Base-by-base conservation (phyloP, 768 basidiomycete genomes). In the Russula virescens region DNA sequence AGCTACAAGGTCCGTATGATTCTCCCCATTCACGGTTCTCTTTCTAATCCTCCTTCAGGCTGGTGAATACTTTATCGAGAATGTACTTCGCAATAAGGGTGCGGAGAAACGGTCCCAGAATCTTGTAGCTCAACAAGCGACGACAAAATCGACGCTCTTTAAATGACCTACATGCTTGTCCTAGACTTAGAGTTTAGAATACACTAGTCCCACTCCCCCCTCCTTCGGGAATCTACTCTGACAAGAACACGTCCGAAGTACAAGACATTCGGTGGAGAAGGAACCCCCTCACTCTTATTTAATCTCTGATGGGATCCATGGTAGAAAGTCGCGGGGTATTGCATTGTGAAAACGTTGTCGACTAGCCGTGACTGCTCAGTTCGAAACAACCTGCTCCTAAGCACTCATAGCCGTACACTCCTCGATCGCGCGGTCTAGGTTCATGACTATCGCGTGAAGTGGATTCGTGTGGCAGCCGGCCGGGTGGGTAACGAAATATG, bases 61-160 rank as follows among this genome's bases (percentile, higher is more conserved):
- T n/a, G 94, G 94, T 26, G 94, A 98, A 72, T 96, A 84, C 73
- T 98, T 88, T 76, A 91, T 98, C 43, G 92, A 94, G 75, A 96
- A 95, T 69, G 88, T 96, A 4, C 75, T 94, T 62, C 83, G 81
- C 64, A 83, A 83, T 13, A 88, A 85, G 70, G 79, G 74, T 5
- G 69, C 66, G 11, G 77, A 81, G 68, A 81, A 76, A 63, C 75
- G 74, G 65, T 64, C 76, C 5, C 70, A 72, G 63, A 72, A 68
- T 9, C 68, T 79, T 16, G 57, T 76, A 23, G 66, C 25, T 40
- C 60, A 67, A 13, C 47, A 47, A 23, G 16, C 28, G 19, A 47
- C 23, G 21, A 26, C 56, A 31, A 34, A 53, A 10, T 43, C 62
- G n/a, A 63, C 53, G 21, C 31, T 49, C 45, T 21, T 55, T 35